Base-by-base conservation (phyloP, 768 basidiomycete species). In the Boletus tomentosulus region DNA sequence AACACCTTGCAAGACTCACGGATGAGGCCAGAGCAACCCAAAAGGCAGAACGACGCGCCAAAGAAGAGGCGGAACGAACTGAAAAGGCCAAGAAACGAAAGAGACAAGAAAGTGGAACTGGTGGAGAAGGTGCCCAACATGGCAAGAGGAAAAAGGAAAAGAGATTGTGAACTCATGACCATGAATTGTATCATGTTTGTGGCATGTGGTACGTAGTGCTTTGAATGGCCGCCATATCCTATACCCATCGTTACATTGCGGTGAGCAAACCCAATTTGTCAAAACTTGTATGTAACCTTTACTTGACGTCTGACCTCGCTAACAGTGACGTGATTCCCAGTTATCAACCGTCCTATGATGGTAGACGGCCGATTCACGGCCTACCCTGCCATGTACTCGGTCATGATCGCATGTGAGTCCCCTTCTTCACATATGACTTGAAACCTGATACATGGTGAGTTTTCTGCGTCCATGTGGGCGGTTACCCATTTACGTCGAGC, bases 1-100 rank as follows among this genome's bases (percentile, higher is more conserved):
- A 35, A 30, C 59, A 63, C 45, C 66, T 73, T 37, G 70, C 68
- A 6, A 61, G 57, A 50, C 56, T 66, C 48, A 60, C 64, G 7
- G 67, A 74, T 35, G 66, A 67, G 41, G 67, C 64, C 11, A 63
- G 53, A 38, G 66, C 63, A 13, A 11, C 7, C 13, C 12, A 58
- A 7, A 55, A 62, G 27, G 66, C 59, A 51, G 62, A 54, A 52
- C 57, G 60, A 48, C 58, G 59, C 50, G 60, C 62, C 31, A 47
- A 68, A 65, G 65, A 63, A 52, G 61, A 67, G 58, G 56, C 58
- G 27, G 58, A 66, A 50, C 61, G 57, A 59, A 13, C 13, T 12
- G 13, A 34, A 34, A 34, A 34, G 33, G 33, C 33, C 33, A 34
- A 34, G 33, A 34, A 51, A 63, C 50, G 56, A 65, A 56, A 68